These are phyloP conservation scores for Kodamaea kakaduensis DNA, from an alignment of 805 yeast genomes.

Conservation along the genomic window DNA sequence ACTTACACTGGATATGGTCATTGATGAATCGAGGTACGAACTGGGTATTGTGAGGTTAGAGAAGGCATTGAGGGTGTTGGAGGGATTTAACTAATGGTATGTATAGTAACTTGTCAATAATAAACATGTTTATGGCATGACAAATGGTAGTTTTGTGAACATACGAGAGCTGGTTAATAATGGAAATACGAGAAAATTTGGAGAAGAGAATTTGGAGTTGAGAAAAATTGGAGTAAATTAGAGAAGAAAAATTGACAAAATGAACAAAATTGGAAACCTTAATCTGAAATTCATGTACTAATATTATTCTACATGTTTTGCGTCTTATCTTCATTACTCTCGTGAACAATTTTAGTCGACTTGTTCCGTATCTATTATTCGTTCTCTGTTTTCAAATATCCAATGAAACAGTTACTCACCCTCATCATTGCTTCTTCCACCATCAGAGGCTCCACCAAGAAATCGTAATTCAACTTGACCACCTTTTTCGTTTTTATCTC, in stretches of 20 bases:
- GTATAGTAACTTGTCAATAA: too few relatives aligned
- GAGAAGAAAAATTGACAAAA: too few relatives aligned
- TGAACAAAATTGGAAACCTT: too few relatives aligned
- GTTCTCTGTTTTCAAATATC: conserved; percentile 1
- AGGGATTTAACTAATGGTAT: conserved; percentile 50
- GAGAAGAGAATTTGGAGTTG: not conserved
- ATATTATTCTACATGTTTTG: too few relatives aligned
- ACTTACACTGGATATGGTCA: conserved; percentile 84
- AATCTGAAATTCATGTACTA: too few relatives aligned
- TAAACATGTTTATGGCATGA: too few relatives aligned
- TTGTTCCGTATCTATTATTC: too few relatives aligned
- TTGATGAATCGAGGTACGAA: conserved; percentile 74
- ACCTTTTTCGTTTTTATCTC: conserved; percentile 16
- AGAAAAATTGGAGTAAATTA: too few relatives aligned
- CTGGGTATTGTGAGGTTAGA: conserved; percentile 78
- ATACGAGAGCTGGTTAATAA: not conserved
- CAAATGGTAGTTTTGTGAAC: too few relatives aligned
- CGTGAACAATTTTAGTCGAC: too few relatives aligned
- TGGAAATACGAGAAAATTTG: not conserved
- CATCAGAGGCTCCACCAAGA: conserved; percentile 24
- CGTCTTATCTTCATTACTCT: too few relatives aligned
- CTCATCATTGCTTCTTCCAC: conserved; percentile 29
- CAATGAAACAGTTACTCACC: conserved; percentile 16
- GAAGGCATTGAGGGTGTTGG: conserved; percentile 79
- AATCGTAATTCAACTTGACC: conserved; percentile 38